Base-by-base conservation (phyloP, 1,139 yeast genomes). In the Candida smagusa region DNA sequence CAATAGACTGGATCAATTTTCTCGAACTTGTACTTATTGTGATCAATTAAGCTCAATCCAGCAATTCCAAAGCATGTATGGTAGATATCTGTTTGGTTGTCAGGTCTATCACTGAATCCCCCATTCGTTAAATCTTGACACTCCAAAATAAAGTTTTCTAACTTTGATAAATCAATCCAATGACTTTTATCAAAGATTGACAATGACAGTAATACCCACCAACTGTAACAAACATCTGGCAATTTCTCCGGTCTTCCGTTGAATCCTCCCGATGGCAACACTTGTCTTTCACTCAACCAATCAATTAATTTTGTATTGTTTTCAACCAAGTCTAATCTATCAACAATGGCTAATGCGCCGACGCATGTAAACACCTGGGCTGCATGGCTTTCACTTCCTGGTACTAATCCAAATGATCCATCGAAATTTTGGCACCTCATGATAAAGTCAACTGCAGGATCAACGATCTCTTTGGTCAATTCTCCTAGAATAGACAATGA, bases 181-280 rank as follows among this genome's bases (percentile, higher is more conserved):
- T 84, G 76, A 21, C 79, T 58, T 44, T 74, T 78, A 0, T 66
- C 76, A 21, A 92, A 65, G 37, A 90, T 83, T 0, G 86, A 76
- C 36, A 92, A 63, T 1, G 92, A 76, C 1, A 96, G 84, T 30
- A 90, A 61, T 6, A 89, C 96, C 98, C 98, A 92, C 97, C 97
- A 94, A 54, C 94, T 82, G 57, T 92, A 92, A 58, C 99, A 92
- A 11, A 87, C 96, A 59, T 92, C 99, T 0, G 97, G 97, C 21
- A 90, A 65, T 58, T 92, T 92, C 47, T 94, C 96, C 0, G 98
- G 98, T 35, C 99, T 75, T 0, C 99, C 99, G 56, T 92, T 92
- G 38, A 92, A 69, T 0, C 99, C 99, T 5, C 99, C 99, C 21
- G 74, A 72, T 3, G 81, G 81, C 28, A 59, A 50, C n/a, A 87